Evolutionary conservation across 2,329 filamentous ascomycete species (phyloP).

Genomic region (Aureobasidium sp.): DNA sequence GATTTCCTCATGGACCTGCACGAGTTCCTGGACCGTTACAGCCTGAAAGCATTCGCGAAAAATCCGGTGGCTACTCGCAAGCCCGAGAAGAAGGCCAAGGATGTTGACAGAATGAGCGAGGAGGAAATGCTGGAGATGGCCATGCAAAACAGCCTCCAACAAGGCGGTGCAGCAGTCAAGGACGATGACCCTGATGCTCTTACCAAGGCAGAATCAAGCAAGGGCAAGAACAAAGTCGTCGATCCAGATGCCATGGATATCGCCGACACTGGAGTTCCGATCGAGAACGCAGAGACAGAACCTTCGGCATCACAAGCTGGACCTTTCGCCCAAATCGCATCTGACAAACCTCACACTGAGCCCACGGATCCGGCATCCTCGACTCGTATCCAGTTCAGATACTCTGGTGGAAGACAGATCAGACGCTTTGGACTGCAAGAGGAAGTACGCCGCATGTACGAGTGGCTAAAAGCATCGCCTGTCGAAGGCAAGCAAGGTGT

Average conservation of each 20-base stretch:
- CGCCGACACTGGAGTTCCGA: slow-evolving; percentile 19
- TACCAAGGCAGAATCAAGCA: slow-evolving; percentile 52
- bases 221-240: slow-evolving; percentile 48
- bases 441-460: slow-evolving; percentile 73
- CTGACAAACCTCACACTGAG: slow-evolving; percentile 65
- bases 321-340: slow-evolving; percentile 63
- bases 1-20: slow-evolving; percentile 88
- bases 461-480: slow-evolving; percentile 90
- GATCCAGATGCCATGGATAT: slow-evolving; percentile 23
- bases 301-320: slow-evolving; percentile 27
- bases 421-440: slow-evolving; percentile 74
- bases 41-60: slow-evolving; percentile 75
- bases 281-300: slow-evolving; percentile 20
- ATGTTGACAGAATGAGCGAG: slow-evolving; percentile 84
- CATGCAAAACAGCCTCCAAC: slow-evolving; percentile 69
- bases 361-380: slow-evolving; percentile 63
- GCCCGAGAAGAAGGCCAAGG: slow-evolving; percentile 53
- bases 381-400: slow-evolving; percentile 87
- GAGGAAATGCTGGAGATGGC: slow-evolving; percentile 97
- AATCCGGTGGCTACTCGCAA: slow-evolving; percentile 82
- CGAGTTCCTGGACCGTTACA: slow-evolving; percentile 96
- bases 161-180: slow-evolving; percentile 36
- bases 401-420: slow-evolving; percentile 75
- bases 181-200: slow-evolving; percentile 78
- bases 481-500: slow-evolving; percentile 69